Percentiles rank a stretch among this genome's conserved stretches.
These are phyloP conservation scores for Aspergillus udagawae DNA, from an alignment of 2,329 filamentous ascomycete species.

Conservation along the genomic window DNA sequence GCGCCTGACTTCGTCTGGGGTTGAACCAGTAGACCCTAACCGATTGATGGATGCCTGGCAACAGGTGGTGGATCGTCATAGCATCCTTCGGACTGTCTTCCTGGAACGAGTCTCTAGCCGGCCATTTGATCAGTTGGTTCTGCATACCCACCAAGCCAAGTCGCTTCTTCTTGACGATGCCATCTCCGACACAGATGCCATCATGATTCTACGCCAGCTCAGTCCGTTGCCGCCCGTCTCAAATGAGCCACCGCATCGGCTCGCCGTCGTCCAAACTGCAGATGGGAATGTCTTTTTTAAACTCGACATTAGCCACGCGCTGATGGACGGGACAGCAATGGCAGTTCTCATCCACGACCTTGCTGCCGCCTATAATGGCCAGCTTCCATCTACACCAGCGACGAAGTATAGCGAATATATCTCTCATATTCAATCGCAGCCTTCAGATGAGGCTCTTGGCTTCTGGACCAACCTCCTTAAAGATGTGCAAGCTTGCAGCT, in stretches of 20 bases:
- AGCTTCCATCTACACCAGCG: neutral
- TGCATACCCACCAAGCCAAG: neutral
- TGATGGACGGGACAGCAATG: conserved; percentile 13
- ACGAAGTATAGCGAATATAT: conserved; percentile 4
- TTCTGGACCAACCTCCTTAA: conserved; percentile 24
- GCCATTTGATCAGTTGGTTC: neutral
- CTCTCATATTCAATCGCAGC: neutral
- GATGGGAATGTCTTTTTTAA: conserved; percentile 5
- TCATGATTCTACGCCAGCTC: neutral
- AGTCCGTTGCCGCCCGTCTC: neutral
- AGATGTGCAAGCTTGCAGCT: neutral
- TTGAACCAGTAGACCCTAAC: neutral
- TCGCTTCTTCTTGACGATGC: neutral
- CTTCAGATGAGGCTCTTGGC: neutral
- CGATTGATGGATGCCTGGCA: neutral
- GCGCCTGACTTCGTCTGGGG: neutral
- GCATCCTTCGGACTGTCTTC: neutral
- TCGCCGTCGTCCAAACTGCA: neutral
- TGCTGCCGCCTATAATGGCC: conserved; percentile 3
- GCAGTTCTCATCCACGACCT: conserved; percentile 7
- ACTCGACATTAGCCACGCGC: conserved; percentile 14
- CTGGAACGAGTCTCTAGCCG: neutral
- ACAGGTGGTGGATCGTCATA: neutral
- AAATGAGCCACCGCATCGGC: neutral
- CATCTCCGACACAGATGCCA: neutral